Evolutionary conservation across 2,329 filamentous ascomycete genomes (phyloP).

Genomic region (Cylindrodendrum hubeiense): DNA sequence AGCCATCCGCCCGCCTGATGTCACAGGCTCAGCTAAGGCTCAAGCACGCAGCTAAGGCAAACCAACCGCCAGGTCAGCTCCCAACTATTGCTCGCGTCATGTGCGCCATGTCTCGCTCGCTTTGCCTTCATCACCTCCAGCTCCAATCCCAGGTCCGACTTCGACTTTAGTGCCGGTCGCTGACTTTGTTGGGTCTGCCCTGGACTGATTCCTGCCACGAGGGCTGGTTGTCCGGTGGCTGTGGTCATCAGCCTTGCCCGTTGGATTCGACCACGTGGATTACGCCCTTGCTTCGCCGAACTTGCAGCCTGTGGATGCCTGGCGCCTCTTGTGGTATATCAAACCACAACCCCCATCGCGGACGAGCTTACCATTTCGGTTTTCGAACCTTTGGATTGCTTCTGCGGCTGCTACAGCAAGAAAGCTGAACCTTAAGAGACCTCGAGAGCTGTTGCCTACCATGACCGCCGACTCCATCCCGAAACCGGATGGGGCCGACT

Average conservation of each 20-base stretch:
- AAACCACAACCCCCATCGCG: constrained; percentile 3
- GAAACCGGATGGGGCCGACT: constrained; percentile 45
- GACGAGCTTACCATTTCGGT: not conserved
- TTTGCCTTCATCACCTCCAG: constrained; percentile 19
- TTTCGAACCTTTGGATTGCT: not conserved
- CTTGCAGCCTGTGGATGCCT: not conserved
- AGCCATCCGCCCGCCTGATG: constrained; percentile 41
- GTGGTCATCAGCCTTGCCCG: constrained; percentile 5
- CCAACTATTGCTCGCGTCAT: constrained; percentile 33
- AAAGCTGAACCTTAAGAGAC: not conserved
- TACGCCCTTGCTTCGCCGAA: not conserved
- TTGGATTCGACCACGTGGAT: constrained; percentile 19
- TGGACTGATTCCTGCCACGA: constrained; percentile 5
- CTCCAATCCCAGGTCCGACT: constrained; percentile 10
- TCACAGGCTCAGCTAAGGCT: constrained; percentile 34
- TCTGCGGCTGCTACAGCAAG: not conserved
- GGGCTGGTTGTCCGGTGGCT: not conserved
- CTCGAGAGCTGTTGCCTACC: constrained; percentile 9
- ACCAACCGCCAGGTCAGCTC: constrained; percentile 10
- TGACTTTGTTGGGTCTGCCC: not conserved
- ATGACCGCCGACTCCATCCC: constrained; percentile 47
- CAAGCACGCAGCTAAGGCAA: constrained; percentile 14
- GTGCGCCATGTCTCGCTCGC: constrained; percentile 40
- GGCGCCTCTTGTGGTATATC: constrained; percentile 9
- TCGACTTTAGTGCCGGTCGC: constrained; percentile 6